Conservation (phyloP, 441 rosid genomes). For the Cnidoscolus chayamansa region DNA sequence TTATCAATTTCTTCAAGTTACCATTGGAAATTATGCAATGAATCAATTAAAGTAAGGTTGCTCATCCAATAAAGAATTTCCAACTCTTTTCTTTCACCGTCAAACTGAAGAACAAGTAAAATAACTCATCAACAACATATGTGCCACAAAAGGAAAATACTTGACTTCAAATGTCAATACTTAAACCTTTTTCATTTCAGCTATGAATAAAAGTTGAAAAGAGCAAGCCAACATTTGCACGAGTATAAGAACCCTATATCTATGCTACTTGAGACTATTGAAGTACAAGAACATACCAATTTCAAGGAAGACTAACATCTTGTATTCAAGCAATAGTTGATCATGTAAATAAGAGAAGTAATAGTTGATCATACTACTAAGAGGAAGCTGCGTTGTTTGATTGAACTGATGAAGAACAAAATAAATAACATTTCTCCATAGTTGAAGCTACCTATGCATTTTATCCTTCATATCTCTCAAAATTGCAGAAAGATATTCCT, state of each 20-base stretch:
- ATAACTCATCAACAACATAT: neutral
- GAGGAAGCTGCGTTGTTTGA: neutral
- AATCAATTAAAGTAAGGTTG: neutral
- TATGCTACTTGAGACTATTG: neutral
- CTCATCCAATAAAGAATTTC: neutral
- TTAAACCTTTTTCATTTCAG: neutral
- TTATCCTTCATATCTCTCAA: conserved; percentile 6
- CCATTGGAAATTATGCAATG: neutral
- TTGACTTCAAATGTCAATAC: neutral
- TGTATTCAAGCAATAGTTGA: neutral
- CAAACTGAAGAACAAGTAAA: neutral
- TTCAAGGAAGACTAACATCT: neutral
- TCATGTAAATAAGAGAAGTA: neutral
- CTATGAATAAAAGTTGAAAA: neutral
- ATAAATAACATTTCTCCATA: neutral
- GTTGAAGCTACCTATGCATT: neutral
- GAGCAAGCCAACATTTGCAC: neutral
- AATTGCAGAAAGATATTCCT: neutral
- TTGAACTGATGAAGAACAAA: neutral
- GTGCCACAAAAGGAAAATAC: neutral
- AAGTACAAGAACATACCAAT: neutral
- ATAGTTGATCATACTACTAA: neutral
- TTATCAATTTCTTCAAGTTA: conserved; percentile 2
- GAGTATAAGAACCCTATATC: neutral
- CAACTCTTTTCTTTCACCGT: neutral